Conservation (phyloP, 163 green algal genomes). For the Coccomyxa subellipsoidea region DNA sequence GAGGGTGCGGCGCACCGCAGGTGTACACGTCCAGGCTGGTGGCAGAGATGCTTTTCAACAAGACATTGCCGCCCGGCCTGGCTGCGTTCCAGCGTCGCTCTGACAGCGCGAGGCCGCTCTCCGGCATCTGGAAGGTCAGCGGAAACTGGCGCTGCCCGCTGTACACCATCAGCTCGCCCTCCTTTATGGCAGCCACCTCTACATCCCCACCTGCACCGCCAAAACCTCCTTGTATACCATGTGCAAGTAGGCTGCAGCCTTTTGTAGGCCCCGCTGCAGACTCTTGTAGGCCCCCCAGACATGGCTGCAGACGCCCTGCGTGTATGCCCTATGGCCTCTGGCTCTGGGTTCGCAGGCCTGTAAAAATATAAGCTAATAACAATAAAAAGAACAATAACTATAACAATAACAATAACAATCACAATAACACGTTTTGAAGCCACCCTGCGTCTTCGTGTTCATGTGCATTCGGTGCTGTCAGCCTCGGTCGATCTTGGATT, state of each 20-base stretch:
- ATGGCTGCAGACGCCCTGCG: not conserved
- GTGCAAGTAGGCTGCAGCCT: not conserved
- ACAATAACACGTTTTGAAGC: too few species aligned
- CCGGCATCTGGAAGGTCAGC: conserved; percentile 6
- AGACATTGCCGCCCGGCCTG: not conserved
- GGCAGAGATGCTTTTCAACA: not conserved
- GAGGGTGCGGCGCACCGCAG: not conserved
- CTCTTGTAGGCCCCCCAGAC: not conserved
- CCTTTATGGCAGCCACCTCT: not conserved
- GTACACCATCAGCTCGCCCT: not conserved
- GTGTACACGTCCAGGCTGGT: not conserved
- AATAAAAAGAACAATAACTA: too few species aligned
- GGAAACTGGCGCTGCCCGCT: conserved; percentile 2
- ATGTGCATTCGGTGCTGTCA: too few species aligned
- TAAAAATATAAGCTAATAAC: too few species aligned
- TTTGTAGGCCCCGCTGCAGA: not conserved
- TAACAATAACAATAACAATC: too few species aligned
- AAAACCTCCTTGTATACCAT: not conserved
- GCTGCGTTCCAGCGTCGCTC: not conserved
- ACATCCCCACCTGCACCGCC: not conserved
- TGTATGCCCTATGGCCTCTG: too few species aligned
- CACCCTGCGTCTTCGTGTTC: too few species aligned
- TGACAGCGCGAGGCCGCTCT: not conserved
- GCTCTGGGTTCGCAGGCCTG: too few species aligned
- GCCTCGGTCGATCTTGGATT: too few species aligned